Percentiles rank a stretch among this genome's conserved stretches.
phyloP scores from a whole-genome alignment of 306 rosid genomes.

The Lablab purpureus region DNA sequence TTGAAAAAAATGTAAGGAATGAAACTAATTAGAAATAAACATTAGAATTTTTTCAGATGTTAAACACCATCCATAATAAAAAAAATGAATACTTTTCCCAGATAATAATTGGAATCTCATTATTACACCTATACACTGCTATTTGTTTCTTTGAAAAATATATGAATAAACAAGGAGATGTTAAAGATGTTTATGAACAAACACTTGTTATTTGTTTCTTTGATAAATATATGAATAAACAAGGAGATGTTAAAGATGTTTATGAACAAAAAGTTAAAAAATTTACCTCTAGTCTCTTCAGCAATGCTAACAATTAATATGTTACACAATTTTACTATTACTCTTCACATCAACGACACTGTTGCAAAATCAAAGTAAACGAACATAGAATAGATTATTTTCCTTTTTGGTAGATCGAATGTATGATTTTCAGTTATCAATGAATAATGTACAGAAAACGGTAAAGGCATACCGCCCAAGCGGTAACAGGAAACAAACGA shows the following conservation, averaged over 20 bases:
- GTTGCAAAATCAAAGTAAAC: constrained; percentile 16
- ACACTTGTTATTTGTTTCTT: not conserved
- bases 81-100: not conserved
- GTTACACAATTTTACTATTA: constrained; percentile 29
- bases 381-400: constrained; percentile 39
- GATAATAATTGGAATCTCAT: not conserved
- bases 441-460: constrained; percentile 42
- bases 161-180: not conserved
- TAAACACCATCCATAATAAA: not conserved
- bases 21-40: not conserved
- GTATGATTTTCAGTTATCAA: constrained; percentile 19
- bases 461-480: constrained; percentile 21
- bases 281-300: not conserved
- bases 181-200: not conserved
- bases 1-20: not conserved
- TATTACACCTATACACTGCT: not conserved
- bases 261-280: not conserved
- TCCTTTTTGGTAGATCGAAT: constrained; percentile 13
- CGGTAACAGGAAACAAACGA: constrained; percentile 31
- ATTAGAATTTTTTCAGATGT: not conserved
- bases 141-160: not conserved
- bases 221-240: not conserved
- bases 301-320: not conserved
- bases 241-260: not conserved
- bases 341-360: constrained; percentile 26